These are phyloP conservation scores for Xylariaceae sp. DNA, from an alignment of 2,329 filamentous ascomycete species.

Conservation along the genomic window DNA sequence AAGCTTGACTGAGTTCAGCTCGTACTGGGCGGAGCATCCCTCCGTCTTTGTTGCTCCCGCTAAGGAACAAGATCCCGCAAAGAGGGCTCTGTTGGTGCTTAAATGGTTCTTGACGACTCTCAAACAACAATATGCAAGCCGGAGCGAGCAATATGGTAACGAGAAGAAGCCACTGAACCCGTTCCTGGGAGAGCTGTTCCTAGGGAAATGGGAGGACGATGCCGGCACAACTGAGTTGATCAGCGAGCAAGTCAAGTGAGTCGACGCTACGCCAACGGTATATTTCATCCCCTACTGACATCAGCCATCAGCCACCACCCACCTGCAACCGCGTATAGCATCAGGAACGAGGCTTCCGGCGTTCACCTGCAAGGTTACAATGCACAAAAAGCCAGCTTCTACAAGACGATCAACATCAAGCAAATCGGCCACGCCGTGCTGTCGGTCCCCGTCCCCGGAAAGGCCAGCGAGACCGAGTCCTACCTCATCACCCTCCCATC, in stretches of 20 bases:
- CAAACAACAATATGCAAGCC: constrained; percentile 46
- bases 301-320: constrained; percentile 44
- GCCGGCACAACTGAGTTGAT: constrained; percentile 31
- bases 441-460: constrained; percentile 41
- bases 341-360: constrained; percentile 40
- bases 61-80: constrained; percentile 41
- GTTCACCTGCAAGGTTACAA: constrained; percentile 51
- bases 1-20: constrained; percentile 47
- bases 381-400: constrained; percentile 51
- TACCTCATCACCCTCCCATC: constrained; percentile 49
- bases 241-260: constrained; percentile 47
- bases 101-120: constrained; percentile 48
- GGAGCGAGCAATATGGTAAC: constrained; percentile 43
- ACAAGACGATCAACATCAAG: constrained; percentile 47
- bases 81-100: constrained; percentile 45
- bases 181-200: constrained; percentile 50
- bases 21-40: constrained; percentile 50
- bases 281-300: constrained; percentile 1
- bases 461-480: constrained; percentile 41
- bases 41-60: constrained; percentile 47
- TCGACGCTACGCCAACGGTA: not conserved
- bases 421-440: constrained; percentile 50
- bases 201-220: constrained; percentile 35
- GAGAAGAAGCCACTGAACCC: constrained; percentile 55
- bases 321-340: constrained; percentile 52